Percentiles rank a stretch among this genome's conserved stretches.
Conservation (phyloP, 2,329 filamentous ascomycete genomes). For the Phialophora tarda region DNA sequence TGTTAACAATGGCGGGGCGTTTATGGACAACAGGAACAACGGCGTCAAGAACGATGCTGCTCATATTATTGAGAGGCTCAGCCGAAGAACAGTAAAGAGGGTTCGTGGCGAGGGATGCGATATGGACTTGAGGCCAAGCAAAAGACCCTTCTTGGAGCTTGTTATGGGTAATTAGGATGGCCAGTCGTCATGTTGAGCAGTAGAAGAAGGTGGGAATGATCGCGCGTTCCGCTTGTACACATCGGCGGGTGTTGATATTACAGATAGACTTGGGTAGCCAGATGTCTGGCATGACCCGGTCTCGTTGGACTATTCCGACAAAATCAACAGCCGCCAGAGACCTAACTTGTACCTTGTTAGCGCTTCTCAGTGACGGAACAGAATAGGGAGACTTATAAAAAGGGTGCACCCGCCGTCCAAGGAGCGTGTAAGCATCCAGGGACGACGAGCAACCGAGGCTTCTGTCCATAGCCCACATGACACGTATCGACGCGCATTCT, state of each 20-base stretch:
- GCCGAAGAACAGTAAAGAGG: background rate
- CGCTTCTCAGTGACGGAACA: conserved; percentile 20
- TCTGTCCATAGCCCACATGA: conserved; percentile 3
- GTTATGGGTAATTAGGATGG: background rate
- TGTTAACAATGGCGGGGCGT: no score
- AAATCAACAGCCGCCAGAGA: background rate
- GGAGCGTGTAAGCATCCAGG: conserved; percentile 35
- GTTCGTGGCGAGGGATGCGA: background rate
- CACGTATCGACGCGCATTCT: conserved; percentile 17
- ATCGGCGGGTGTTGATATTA: background rate
- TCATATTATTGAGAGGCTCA: background rate
- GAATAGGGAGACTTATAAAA: conserved; percentile 40
- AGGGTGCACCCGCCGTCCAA: conserved; percentile 25
- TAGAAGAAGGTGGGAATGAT: background rate
- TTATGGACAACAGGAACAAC: no score
- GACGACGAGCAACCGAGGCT: conserved; percentile 12
- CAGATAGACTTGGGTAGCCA: background rate
- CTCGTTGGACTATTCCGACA: background rate
- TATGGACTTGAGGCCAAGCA: conserved; percentile 2
- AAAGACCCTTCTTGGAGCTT: background rate
- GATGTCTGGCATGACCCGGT: background rate
- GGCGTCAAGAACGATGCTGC: no score
- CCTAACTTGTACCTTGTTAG: conserved; percentile 20
- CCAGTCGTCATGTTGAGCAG: background rate
- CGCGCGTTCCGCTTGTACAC: background rate